Evolutionary conservation across 164 flowering plant species (phyloP), one percentile per base, ranked within the genome.

Genomic region (Tinospora cordifolia): DNA sequence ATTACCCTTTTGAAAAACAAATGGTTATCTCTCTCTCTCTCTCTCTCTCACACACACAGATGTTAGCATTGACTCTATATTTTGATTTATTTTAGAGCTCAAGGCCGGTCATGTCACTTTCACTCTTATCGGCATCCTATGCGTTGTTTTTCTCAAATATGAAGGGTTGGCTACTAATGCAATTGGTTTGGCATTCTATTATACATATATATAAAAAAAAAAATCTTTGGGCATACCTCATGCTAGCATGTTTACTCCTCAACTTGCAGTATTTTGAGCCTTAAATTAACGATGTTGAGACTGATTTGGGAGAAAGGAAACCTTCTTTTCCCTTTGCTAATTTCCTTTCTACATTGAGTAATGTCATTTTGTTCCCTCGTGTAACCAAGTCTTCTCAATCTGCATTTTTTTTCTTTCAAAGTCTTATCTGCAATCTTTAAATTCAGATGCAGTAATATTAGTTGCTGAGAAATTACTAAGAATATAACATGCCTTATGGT

Each of bases 101-200:
- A 54, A 54, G 22, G 21, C 21, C 21, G 60, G n/a, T 21, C 10
- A 8, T 54, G 60, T 54, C 60, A 54, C 8, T 54, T 6, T 54
- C 60, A 54, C 60, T 54, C 60, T 54, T 9, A 54, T 54, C 59
- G n/a, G 60, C 60, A 54, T 54, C 60, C n/a, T 54, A 21, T 19
- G 21, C n/a, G n/a, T 24, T 21, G n/a, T 54, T 22, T 17, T 54
- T 54, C n/a, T 54, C n/a, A n/a, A 19, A 54, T 19, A 24, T 54
- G 19, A 54, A 54, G 21, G 60, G 60, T 54, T 21, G 10, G 24
- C 60, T 19, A 54, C 60, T 54, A 8, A n/a, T n/a, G n/a, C n/a
- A n/a, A n/a, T n/a, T n/a, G 10, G 6, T 54, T 8, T 54, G 21
- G 60, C 8, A 54, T 47, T 8, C 8, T 54, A n/a, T n/a, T n/a